Base-by-base conservation (phyloP, 352 stramenopile species). In the Pythium aphanidermatum region DNA sequence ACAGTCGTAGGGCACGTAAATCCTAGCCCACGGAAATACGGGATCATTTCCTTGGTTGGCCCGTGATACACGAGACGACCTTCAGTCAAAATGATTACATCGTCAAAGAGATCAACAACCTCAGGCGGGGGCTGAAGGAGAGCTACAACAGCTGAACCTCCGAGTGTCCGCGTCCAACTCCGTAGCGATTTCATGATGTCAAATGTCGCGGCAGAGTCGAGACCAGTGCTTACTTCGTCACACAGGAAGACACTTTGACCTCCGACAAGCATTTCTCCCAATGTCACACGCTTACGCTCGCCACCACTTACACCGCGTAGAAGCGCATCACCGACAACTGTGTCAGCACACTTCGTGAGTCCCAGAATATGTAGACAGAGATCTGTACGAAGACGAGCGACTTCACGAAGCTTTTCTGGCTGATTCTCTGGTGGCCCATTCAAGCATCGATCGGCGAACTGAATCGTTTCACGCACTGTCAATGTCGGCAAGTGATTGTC, bases 41-140 rank as follows among this genome's bases (percentile, higher is more conserved):
- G 59, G 28, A 84, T 19, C 27, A 84, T 83, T 37, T 85, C 67
- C 2, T 56, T 74, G 10, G 75, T 45, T 2, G 79, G 84, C 8
- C 94, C 95, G 35, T 96, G 88, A 60, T 97, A 99, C 16, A 98
- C 78, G 39, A 98, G 57, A 39, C 86, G 68, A 5, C 96, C 95
- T 48, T 96, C 78, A 54, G 95, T 87, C 21, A 99, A 50, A 53
- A 99, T 74, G 23, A 98, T 68, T 11, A 98, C 75, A 47, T 98
- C 78, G 60, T 99, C 96, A 59, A 99, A 98, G 23, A 96, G 63
- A 35, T 88, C 83, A 12, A 97, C 89, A 2, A 96, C 92, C 63
- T 98, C 95, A 0, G 95, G 93, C 11, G 74, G 83, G 54, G 50
- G 77, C 33, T 90, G 77, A 3, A 85, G 52, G 21, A 86, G 41